Base-by-base conservation (phyloP, 257 asterid genomes). In the Verbena officinalis region DNA sequence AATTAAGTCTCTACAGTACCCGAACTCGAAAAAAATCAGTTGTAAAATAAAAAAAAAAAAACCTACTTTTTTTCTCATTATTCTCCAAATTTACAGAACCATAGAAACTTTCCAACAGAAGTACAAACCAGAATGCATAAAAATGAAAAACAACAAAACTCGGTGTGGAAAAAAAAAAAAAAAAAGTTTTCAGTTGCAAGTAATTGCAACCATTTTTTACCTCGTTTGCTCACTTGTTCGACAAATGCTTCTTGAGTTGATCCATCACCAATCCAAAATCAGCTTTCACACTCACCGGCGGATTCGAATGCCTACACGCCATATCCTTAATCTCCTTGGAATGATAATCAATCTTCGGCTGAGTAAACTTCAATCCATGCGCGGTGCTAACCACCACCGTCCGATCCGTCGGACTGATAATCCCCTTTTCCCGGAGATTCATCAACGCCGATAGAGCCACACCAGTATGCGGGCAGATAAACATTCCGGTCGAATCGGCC, bases 401-500 rank as follows among this genome's bases (percentile, higher is more conserved):
- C 67, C 78, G 72, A 4, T 84, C 91, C 30, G 67, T 71, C 22
- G 77, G 52, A 8, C 77, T 74, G 46, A 84, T 79, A 20, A 82
- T 43, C 48, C 87, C 86, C n/a, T 21, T 72, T 46, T 31, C 11
- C 70, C 84, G 58, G 2, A 82, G 74, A 77, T 82, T 82, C 27
- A 79, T 75, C 83, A 85, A 17, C 4, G 86, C 86, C 8, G 83
- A 27, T 16, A 85, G 58, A 2, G 86, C 85, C 17, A 85, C 92
- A 5, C 86, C 86, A 0, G 86, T 85, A 19, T 82, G 88, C 1
- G 89, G 89, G 63, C 92, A 82, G 0, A 77, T 63, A 33, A 82
- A 85, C 86, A 85, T 82, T 53, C 92, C 88, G 1, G 88, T 82
- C 0, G 88, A 85, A 53, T 85, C 88, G 0, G 86, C 88, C 72